Conservation (phyloP, 129 eudicot species). For the Pulicaria dysenterica region DNA sequence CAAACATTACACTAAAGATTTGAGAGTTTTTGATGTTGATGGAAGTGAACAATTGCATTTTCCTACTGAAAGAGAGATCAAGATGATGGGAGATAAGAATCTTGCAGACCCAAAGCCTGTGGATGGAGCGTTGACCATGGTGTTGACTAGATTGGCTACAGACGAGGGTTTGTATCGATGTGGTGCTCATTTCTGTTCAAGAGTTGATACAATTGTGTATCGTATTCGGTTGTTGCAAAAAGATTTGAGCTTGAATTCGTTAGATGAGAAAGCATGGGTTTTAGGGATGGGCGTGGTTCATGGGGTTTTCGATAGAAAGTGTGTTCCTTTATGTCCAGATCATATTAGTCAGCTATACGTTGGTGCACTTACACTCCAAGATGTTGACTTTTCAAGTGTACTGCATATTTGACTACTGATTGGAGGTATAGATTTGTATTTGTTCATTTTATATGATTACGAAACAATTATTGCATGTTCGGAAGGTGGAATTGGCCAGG, state of each 20-base stretch:
- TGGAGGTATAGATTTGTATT: slow-evolving; percentile 13
- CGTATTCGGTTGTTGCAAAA: slow-evolving; percentile 63
- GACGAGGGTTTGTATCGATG: slow-evolving; percentile 62
- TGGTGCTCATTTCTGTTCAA: slow-evolving; percentile 72
- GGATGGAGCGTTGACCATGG: slow-evolving; percentile 66
- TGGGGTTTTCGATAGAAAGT: slow-evolving; percentile 53
- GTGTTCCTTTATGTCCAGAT: slow-evolving; percentile 66
- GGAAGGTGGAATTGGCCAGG: background rate
- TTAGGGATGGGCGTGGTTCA: slow-evolving; percentile 63
- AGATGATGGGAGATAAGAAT: slow-evolving; percentile 73
- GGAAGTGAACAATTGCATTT: slow-evolving; percentile 59
- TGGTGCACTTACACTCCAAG: slow-evolving; percentile 75
- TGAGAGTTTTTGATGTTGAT: slow-evolving; percentile 51
- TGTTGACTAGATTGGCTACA: slow-evolving; percentile 62
- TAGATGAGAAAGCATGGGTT: slow-evolving; percentile 50
- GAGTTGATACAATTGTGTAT: slow-evolving; percentile 55
- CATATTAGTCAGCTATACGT: slow-evolving; percentile 63
- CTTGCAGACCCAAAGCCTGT: slow-evolving; percentile 80
- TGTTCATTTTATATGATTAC: background rate
- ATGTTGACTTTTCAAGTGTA: slow-evolving; percentile 53
- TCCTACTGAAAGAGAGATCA: slow-evolving; percentile 81
- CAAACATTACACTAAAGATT: slow-evolving; percentile 81
- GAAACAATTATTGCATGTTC: too few species aligned
- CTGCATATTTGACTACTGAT: slow-evolving; percentile 27
- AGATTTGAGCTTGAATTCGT: slow-evolving; percentile 34